These are phyloP conservation scores for Naematelia encephala DNA, from an alignment of 768 basidiomycete genomes.

Conservation along the genomic window DNA sequence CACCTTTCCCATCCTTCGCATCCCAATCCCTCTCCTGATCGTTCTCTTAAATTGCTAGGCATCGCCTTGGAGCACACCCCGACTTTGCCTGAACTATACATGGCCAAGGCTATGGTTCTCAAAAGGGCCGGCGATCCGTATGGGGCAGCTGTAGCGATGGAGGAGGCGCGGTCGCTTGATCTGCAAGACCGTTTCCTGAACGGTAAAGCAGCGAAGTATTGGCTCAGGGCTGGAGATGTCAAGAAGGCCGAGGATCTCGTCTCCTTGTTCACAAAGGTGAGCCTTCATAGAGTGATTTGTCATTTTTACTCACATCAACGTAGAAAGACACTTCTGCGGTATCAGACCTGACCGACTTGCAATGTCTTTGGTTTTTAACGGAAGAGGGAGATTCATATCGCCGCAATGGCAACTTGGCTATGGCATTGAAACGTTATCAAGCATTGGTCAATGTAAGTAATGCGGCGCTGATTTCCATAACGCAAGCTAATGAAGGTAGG, in stretches of 20 bases:
- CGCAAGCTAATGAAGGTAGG: constrained; percentile 51
- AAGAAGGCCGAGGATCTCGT: constrained; percentile 71
- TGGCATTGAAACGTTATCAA: constrained; percentile 82
- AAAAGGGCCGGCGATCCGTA: constrained; percentile 79
- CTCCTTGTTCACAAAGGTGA: constrained; percentile 86
- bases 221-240: constrained; percentile 73
- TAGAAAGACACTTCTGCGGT: constrained; percentile 82
- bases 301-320: not conserved
- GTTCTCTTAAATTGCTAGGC: constrained; percentile 57
- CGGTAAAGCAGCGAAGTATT: constrained; percentile 88
- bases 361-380: constrained; percentile 77
- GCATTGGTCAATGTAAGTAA: constrained; percentile 65
- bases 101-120: constrained; percentile 73
- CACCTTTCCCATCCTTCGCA: constrained; percentile 57
- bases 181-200: constrained; percentile 94
- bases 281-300: not conserved
- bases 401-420: constrained; percentile 62
- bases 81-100: constrained; percentile 83
- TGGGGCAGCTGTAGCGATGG: constrained; percentile 70
- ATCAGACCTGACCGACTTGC: constrained; percentile 90
- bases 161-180: constrained; percentile 79
- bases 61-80: constrained; percentile 78
- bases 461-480: not conserved
- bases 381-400: constrained; percentile 76
- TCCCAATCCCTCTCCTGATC: constrained; percentile 32